These are phyloP conservation scores for Ramichloridium luteum DNA, from an alignment of 2,329 filamentous ascomycete species.

Conservation along the genomic window DNA sequence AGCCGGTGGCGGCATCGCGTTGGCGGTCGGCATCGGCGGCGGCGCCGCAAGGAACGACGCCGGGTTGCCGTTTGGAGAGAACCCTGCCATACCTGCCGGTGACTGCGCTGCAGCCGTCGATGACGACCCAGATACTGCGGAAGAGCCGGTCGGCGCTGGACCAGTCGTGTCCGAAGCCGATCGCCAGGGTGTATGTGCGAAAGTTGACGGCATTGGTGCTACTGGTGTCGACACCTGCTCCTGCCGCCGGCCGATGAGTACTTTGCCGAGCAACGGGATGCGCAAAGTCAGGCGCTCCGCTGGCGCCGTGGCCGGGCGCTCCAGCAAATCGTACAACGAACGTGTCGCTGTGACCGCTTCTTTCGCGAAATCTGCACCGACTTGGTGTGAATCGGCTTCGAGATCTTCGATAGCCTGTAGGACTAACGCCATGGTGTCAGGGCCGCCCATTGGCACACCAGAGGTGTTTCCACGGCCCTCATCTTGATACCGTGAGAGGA, in stretches of 20 bases:
- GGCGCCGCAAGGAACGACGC: neutral
- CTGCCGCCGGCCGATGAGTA: conserved; percentile 11
- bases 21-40: neutral
- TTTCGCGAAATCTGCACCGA: conserved; percentile 12
- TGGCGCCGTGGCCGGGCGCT: conserved; percentile 3
- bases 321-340: conserved; percentile 11
- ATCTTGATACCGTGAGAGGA: conserved; percentile 7
- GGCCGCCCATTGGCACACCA: neutral
- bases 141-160: too few relatives aligned
- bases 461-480: conserved; percentile 1
- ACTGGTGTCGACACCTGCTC: too few relatives aligned
- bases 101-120: neutral
- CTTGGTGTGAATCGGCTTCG: conserved; percentile 9
- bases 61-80: neutral
- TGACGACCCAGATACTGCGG: too few relatives aligned
- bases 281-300: conserved; percentile 7
- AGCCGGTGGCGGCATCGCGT: neutral
- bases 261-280: conserved; percentile 12
- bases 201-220: too few relatives aligned
- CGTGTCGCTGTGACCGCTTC: conserved; percentile 13
- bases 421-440: conserved; percentile 2
- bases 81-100: neutral
- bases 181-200: too few relatives aligned
- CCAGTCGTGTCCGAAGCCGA: neutral
- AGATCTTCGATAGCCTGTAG: conserved; percentile 12